phyloP scores from a whole-genome alignment of 805 yeast species.

The Saccharomycopsis babjevae region DNA sequence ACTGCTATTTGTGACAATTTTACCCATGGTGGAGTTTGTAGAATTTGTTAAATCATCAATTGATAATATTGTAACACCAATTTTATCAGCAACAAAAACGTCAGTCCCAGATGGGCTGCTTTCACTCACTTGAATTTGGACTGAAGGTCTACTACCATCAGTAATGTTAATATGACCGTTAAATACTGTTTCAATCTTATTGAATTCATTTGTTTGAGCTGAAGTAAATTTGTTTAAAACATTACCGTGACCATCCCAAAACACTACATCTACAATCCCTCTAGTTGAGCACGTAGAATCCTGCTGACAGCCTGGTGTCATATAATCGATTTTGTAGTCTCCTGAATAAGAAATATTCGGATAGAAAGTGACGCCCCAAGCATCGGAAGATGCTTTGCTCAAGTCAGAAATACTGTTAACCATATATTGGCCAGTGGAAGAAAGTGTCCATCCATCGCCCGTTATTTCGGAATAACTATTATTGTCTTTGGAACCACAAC shows the following conservation, averaged over 20 bases:
- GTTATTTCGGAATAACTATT: conserved; percentile 23
- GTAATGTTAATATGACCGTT: conserved; percentile 54
- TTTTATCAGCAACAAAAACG: conserved; percentile 63
- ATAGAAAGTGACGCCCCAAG: conserved; percentile 39
- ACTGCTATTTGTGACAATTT: conserved; percentile 12
- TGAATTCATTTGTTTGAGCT: conserved; percentile 70
- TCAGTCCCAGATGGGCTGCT: conserved; percentile 26
- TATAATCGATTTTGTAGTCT: conserved; percentile 56
- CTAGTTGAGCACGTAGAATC: conserved; percentile 62
- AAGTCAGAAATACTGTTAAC: conserved; percentile 23
- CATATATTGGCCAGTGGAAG: conserved; percentile 28
- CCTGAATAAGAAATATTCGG: conserved; percentile 71
- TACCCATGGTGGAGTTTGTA: conserved; percentile 25
- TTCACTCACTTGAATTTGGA: conserved; percentile 32
- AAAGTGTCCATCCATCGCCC: conserved; percentile 25
- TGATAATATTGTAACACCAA: conserved; percentile 39
- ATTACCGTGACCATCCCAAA: conserved; percentile 34
- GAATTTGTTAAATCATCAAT: conserved; percentile 32
- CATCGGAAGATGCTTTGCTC: conserved; percentile 25
- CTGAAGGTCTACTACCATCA: conserved; percentile 28
- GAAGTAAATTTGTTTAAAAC: conserved; percentile 32
- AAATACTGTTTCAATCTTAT: conserved; percentile 72
- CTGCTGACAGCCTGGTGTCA: conserved; percentile 76
- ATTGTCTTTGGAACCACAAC: conserved; percentile 32
- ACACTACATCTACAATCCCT: conserved; percentile 70